phyloP scores from a whole-genome alignment of 2,329 filamentous ascomycete species.

The Aspergillus pseudotamarii region DNA sequence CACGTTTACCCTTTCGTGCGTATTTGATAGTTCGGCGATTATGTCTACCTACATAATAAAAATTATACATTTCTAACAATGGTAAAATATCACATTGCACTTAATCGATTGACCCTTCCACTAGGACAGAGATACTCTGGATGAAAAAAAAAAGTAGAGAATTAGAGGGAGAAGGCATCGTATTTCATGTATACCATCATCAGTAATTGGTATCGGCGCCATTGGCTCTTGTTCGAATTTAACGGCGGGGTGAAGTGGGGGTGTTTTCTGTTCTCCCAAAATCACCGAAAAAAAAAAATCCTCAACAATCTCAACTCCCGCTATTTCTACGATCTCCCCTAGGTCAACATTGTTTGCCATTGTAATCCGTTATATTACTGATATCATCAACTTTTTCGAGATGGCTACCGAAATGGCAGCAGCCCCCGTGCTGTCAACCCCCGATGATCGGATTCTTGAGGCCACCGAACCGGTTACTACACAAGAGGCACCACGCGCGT shows the following conservation, averaged over 20 bases:
- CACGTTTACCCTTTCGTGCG: neutral
- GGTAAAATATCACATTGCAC: neutral
- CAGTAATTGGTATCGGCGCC: conserved; percentile 5
- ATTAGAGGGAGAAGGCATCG: neutral
- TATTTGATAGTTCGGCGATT: neutral
- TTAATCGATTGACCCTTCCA: neutral
- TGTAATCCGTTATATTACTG: neutral
- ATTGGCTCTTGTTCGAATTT: conserved; percentile 10
- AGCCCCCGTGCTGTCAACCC: conserved; percentile 65
- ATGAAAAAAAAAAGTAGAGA: neutral
- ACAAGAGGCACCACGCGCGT: conserved; percentile 32
- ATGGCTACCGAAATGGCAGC: conserved; percentile 40
- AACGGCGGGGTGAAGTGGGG: conserved; percentile 37
- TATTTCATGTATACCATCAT: neutral
- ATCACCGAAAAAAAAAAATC: conserved; percentile 19
- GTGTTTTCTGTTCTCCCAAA: conserved; percentile 22
- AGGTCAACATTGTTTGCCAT: neutral
- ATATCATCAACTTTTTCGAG: neutral
- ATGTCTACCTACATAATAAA: neutral
- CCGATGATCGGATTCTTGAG: conserved; percentile 63
- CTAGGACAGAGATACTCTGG: neutral
- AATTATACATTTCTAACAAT: neutral
- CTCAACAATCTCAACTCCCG: conserved; percentile 12
- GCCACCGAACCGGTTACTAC: conserved; percentile 49
- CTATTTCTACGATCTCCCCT: neutral